A percentile compares a stretch with the other conserved stretches of the same genome.
phyloP scores from a whole-genome alignment of 2,329 filamentous ascomycete species.

The Leptodontidium sp. region DNA sequence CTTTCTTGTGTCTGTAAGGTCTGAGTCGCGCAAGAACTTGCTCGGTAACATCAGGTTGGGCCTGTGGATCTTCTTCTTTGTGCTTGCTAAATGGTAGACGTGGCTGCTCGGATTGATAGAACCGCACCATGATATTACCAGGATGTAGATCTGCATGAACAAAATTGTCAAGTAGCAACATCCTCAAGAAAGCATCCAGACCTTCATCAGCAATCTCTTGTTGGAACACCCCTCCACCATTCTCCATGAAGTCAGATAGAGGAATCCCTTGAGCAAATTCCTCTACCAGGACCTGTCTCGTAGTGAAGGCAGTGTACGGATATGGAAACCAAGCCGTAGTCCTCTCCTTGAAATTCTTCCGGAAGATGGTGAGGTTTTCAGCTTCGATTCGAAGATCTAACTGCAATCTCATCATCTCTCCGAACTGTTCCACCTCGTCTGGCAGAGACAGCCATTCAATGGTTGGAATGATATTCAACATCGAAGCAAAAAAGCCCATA shows the following conservation, averaged over 20 bases:
- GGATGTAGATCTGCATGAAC: slow-evolving; percentile 96
- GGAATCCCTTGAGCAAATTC: slow-evolving; percentile 97
- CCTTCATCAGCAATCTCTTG: slow-evolving; percentile 95
- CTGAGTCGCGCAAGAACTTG: slow-evolving; percentile 82
- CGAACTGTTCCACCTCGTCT: slow-evolving; percentile 92
- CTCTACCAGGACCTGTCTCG: slow-evolving; percentile 89
- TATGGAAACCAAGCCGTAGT: slow-evolving; percentile 97
- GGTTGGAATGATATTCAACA: slow-evolving; percentile 87
- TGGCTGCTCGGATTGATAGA: slow-evolving; percentile 83
- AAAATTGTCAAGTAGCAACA: slow-evolving; percentile 97
- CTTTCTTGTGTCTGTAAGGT: slow-evolving; percentile 69
- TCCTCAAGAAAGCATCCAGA: slow-evolving; percentile 92
- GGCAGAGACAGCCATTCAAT: slow-evolving; percentile 98
- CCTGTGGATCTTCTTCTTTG: slow-evolving; percentile 50
- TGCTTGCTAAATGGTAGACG: slow-evolving; percentile 62
- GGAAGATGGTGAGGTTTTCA: slow-evolving; percentile 87
- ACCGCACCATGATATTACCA: slow-evolving; percentile 99
- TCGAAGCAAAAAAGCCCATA: slow-evolving; percentile 88
- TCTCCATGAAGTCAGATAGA: slow-evolving; percentile 86
- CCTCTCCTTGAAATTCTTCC: slow-evolving; percentile 87
- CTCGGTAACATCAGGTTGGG: slow-evolving; percentile 81
- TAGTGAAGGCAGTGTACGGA: slow-evolving; percentile 91
- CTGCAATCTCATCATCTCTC: slow-evolving; percentile 99
- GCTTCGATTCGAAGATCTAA: slow-evolving; percentile 94
- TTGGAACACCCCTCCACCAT: slow-evolving; percentile 91